Base-by-base conservation (phyloP, 495 filamentous ascomycete genomes). In the Pyrenopolyporus hunteri region DNA sequence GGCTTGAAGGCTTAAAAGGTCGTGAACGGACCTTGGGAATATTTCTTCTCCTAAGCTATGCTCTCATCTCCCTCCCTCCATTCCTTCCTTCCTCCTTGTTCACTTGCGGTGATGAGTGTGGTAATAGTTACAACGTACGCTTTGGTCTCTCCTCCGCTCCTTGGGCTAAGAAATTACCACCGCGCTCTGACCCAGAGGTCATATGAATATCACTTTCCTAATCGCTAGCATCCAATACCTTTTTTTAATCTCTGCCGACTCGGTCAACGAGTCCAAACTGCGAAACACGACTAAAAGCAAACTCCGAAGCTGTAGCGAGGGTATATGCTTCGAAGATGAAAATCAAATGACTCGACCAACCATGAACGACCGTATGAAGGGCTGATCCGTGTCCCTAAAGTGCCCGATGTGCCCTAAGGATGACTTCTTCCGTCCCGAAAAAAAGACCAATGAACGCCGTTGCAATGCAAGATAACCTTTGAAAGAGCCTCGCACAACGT, bases 401-500 rank as follows among this genome's bases (percentile, higher is more conserved):
- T 52, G 57, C 65, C 67, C 55, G 20, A 48, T 71, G 39, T 66
- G 45, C 23, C 62, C 45, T 46, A 17, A 54, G 49, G 37, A 64
- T 59, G 57, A 56, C 63, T 62, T 40, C 28, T 59, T 51, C 57
- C 55, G 43, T 44, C 42, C 19, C 48, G 47, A 55, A 52, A 58
- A n/a, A n/a, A n/a, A n/a, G n/a, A 32, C 54, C 44, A 59, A 45
- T 31, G 42, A 69, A 66, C 66, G 67, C 66, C 69, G 58, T 48
- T 64, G 63, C 54, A 61, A 71, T 71, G 69, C 69, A 69, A 62
- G 13, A 58, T 57, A 56, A 59, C 63, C 63, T 51, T 57, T 36
- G 26, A 56, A 40, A 19, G 17, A 9, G 55, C 35, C 29, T 1
- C 17, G 9, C 17, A 26, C 56, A 43, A 33, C 56, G 62, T 33